These are phyloP conservation scores for Taphrina populina DNA, from an alignment of 1,139 yeast species.

Conservation along the genomic window DNA sequence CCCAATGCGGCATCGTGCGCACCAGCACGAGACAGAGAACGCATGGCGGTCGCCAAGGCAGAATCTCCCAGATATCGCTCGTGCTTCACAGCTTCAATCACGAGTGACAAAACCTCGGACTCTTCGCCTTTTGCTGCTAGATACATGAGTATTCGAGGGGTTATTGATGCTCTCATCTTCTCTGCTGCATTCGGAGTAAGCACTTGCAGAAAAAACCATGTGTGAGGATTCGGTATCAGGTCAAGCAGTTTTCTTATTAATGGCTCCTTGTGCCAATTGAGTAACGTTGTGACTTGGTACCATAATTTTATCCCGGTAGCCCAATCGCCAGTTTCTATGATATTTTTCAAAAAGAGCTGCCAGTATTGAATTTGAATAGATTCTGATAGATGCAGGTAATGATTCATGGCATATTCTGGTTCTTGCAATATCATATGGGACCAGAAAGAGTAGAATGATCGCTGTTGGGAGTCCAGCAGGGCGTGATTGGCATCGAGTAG, in stretches of 20 bases:
- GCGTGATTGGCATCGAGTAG: constrained; percentile 22
- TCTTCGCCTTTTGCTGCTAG: constrained; percentile 3
- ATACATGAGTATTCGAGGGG: constrained; percentile 16
- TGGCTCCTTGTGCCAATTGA: constrained; percentile 2
- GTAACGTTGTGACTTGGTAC: neutral
- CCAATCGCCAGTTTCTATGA: constrained; percentile 24
- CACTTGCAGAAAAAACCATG: constrained; percentile 15
- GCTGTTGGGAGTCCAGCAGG: constrained; percentile 21
- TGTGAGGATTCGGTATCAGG: constrained; percentile 27
- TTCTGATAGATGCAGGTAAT: neutral
- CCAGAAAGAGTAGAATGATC: constrained; percentile 27
- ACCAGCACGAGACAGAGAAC: neutral
- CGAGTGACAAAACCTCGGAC: neutral
- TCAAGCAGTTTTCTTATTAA: constrained; percentile 1
- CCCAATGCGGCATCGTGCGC: neutral
- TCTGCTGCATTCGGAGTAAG: neutral
- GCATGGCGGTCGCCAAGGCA: neutral
- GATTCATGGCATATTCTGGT: constrained; percentile 7
- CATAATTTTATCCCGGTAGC: constrained; percentile 18
- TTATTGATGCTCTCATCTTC: neutral
- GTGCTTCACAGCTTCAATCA: neutral
- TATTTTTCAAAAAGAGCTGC: constrained; percentile 4
- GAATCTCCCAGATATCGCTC: neutral
- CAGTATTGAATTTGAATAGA: neutral
- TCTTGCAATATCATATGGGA: constrained; percentile 26